Base-by-base conservation (phyloP, 1,139 yeast genomes). In the Saccharomycopsis hybrid region DNA sequence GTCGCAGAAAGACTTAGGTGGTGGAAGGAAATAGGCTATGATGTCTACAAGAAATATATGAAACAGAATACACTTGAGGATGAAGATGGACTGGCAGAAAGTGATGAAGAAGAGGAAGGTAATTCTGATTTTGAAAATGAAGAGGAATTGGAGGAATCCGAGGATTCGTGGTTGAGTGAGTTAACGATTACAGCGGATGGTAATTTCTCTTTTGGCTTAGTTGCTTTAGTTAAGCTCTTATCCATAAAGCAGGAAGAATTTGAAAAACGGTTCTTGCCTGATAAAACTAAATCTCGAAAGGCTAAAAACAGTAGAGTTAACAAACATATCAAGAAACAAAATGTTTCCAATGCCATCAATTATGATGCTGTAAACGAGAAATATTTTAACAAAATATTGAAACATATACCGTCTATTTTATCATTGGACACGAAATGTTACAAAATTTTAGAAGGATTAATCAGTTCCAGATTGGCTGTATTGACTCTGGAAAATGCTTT, bases 11-110 rank as follows among this genome's bases (percentile, higher is more conserved):
- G 85, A 49, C 60, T 81, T 8, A 70, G 71, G 27, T 85, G 92
- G 92, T 81, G 87, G 76, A 77, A 76, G 37, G 68, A 69, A 9
- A 62, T 64, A 37, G 87, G 85, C 2, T 74, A 73, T 56, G 72
- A 67, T 5, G 48, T 63, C 37, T 60, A 65, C 48, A 51, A 63
- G 51, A 62, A 65, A 18, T 58, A 65, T 55, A 55, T 57, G 18
- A 49, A 55, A 5, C 48, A 59, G 41, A 60, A 58, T 50, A 60
- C 53, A 41, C 59, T 55, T 24, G 60, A 57, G 9, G 58, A 58
- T 18, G 57, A 31, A 40, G 59, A 44, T 41, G 56, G 56, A 5
- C 48, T 47, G n/a, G 13, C 7, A 8, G 52, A 45, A 3, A 52
- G 47, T 5, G 36, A 42, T 4, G 49, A 42, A 3, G 49, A 29